Conservation (phyloP, 345 rosid genomes). For the Brassica incana region DNA sequence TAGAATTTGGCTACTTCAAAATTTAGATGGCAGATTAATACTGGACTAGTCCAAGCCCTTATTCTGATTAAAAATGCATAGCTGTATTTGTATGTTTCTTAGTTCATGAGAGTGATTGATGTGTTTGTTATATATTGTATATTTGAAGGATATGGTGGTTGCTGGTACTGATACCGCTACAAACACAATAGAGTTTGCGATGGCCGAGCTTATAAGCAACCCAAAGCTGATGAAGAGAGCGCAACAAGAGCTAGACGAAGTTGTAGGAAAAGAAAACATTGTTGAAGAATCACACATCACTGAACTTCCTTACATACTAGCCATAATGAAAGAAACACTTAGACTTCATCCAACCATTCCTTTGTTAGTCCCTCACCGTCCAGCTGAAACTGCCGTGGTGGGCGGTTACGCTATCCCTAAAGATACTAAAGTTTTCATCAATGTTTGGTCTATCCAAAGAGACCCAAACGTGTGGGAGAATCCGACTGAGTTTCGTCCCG, state of each 20-base stretch:
- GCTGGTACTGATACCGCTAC: conserved; percentile 35
- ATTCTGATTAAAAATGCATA: background rate
- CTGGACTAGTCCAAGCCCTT: background rate
- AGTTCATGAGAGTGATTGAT: background rate
- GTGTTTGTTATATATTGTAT: background rate
- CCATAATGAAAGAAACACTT: conserved; percentile 40
- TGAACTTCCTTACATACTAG: conserved; percentile 23
- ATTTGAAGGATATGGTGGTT: conserved; percentile 32
- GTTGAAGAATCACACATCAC: conserved; percentile 37
- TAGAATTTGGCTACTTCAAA: background rate
- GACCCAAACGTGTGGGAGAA: conserved; percentile 33
- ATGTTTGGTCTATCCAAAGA: conserved; percentile 31
- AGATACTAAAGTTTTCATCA: conserved; percentile 27
- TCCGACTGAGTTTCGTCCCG: conserved; percentile 26
- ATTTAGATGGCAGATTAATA: background rate
- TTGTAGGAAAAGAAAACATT: conserved; percentile 22
- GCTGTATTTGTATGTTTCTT: background rate
- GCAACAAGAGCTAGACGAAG: conserved; percentile 33
- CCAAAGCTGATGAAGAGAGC: conserved; percentile 23
- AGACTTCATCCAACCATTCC: conserved; percentile 34
- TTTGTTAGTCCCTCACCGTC: conserved; percentile 30
- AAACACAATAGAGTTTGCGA: conserved; percentile 31
- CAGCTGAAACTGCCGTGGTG: conserved; percentile 16
- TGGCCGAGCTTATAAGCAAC: conserved; percentile 28
- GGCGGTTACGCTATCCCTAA: conserved; percentile 31